A percentile compares a stretch with the other conserved stretches of the same genome.
phyloP scores from a whole-genome alignment of 768 basidiomycete species.

The Mycena sanguinolenta region DNA sequence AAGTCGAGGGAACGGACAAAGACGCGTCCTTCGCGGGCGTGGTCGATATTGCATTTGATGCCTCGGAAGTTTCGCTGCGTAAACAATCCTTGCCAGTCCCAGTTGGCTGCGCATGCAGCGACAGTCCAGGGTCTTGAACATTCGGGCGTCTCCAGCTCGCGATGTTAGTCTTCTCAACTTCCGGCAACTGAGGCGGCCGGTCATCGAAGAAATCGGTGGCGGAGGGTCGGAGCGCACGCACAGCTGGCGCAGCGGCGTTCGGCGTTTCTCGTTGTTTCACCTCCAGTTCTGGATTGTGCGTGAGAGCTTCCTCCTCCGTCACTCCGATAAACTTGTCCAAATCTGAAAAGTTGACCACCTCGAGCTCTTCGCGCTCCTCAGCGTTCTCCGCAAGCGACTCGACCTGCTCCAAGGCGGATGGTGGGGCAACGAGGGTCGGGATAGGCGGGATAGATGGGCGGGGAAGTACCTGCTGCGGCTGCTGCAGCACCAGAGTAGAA shows the following conservation, averaged over 20 bases:
- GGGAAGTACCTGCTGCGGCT: constrained; percentile 39
- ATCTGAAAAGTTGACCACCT: constrained; percentile 86
- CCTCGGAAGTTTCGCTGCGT: constrained; percentile 23
- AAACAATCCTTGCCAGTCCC: constrained; percentile 26
- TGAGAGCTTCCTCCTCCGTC: constrained; percentile 39
- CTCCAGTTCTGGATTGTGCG: neutral
- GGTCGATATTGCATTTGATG: constrained; percentile 16
- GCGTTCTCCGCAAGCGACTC: constrained; percentile 60
- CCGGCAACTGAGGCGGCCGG: constrained; percentile 27
- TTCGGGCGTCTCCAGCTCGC: constrained; percentile 59
- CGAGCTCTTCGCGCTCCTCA: constrained; percentile 68
- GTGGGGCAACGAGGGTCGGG: constrained; percentile 44
- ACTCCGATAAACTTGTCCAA: constrained; percentile 76
- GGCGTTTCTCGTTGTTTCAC: constrained; percentile 34
- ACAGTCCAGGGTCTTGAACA: constrained; percentile 35
- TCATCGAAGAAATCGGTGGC: constrained; percentile 86
- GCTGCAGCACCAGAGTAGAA: constrained; percentile 46
- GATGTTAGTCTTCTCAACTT: constrained; percentile 49
- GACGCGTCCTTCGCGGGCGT: constrained; percentile 34
- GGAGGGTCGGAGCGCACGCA: constrained; percentile 60
- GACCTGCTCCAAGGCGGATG: constrained; percentile 56
- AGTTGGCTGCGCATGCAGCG: constrained; percentile 1
- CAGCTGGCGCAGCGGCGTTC: constrained; percentile 34
- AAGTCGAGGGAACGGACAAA: constrained; percentile 22
- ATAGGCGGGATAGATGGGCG: constrained; percentile 37